A percentile compares a stretch with the other conserved stretches of the same genome.
These are phyloP conservation scores for Sugiyamaella americana DNA, from an alignment of 805 yeast genomes.

Conservation along the genomic window DNA sequence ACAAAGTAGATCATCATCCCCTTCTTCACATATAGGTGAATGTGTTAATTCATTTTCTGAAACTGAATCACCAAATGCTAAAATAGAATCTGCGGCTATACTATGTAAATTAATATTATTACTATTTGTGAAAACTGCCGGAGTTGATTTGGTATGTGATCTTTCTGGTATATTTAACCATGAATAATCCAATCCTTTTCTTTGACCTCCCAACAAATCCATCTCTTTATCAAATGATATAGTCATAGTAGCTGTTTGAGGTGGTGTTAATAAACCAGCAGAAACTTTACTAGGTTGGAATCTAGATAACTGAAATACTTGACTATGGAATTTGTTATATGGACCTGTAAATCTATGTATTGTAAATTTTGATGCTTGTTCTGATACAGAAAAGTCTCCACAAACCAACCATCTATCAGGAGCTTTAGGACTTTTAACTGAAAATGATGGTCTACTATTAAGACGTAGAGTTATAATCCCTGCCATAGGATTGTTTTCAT, in stretches of 20 bases:
- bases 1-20: slow-evolving; percentile 1
- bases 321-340: slow-evolving; percentile 10
- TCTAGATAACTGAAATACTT: slow-evolving; percentile 14
- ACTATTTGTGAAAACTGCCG: background rate
- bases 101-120: background rate
- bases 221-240: background rate
- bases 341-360: slow-evolving; percentile 18
- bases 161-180: slow-evolving; percentile 2
- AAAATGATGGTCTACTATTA: slow-evolving; percentile 14
- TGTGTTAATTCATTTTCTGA: slow-evolving; percentile 5
- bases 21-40: background rate
- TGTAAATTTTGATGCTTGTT: slow-evolving; percentile 11
- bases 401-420: slow-evolving; percentile 15
- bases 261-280: slow-evolving; percentile 10
- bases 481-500: slow-evolving; percentile 2
- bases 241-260: slow-evolving; percentile 10
- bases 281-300: slow-evolving; percentile 20
- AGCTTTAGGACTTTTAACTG: slow-evolving; percentile 6
- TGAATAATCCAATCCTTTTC: background rate
- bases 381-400: slow-evolving; percentile 17
- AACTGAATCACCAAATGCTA: slow-evolving; percentile 1
- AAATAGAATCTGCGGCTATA: background rate
- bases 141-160: slow-evolving; percentile 3
- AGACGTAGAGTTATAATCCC: slow-evolving; percentile 17
- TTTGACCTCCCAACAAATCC: background rate